Evolutionary conservation across 495 filamentous ascomycete species (phyloP).

Genomic region (Xylaria cubensis): DNA sequence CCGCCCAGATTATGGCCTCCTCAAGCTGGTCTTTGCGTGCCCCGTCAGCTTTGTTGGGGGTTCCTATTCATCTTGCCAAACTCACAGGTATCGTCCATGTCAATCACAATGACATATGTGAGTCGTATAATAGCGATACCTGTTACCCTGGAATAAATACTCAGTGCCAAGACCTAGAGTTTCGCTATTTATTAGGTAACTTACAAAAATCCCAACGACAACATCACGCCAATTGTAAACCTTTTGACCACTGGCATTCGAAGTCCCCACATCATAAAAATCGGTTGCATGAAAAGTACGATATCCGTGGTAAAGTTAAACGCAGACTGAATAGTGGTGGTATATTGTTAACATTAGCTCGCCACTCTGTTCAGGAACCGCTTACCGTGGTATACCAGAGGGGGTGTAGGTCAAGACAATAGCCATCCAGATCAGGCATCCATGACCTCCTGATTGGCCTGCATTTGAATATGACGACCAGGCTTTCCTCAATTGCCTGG

Average conservation of each 20-base stretch:
- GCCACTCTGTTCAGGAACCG: not conserved
- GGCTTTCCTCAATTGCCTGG: conserved; percentile 35
- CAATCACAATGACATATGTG: not conserved
- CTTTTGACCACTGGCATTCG: not conserved
- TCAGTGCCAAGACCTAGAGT: not conserved
- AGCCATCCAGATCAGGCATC: conserved; percentile 31
- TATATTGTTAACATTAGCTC: not conserved
- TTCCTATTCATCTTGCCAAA: not conserved
- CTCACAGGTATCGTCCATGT: not conserved
- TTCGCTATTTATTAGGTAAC: not conserved
- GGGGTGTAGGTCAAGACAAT: conserved; percentile 34
- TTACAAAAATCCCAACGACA: conserved; percentile 1
- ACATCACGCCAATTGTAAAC: not conserved
- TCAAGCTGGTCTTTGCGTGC: conserved; percentile 28
- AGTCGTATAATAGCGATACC: not conserved
- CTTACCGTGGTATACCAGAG: conserved; percentile 38
- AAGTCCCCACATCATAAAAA: not conserved
- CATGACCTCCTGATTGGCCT: conserved; percentile 32
- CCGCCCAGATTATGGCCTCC: conserved; percentile 36
- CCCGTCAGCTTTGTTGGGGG: not conserved
- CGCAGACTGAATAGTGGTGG: not conserved
- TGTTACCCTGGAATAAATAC: not conserved
- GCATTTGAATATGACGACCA: conserved; percentile 34
- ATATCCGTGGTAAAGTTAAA: conserved; percentile 2
- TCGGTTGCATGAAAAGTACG: not conserved